These are phyloP conservation scores for Cystoisospora suis DNA, from an alignment of 169 alveolate species.

Conservation along the genomic window DNA sequence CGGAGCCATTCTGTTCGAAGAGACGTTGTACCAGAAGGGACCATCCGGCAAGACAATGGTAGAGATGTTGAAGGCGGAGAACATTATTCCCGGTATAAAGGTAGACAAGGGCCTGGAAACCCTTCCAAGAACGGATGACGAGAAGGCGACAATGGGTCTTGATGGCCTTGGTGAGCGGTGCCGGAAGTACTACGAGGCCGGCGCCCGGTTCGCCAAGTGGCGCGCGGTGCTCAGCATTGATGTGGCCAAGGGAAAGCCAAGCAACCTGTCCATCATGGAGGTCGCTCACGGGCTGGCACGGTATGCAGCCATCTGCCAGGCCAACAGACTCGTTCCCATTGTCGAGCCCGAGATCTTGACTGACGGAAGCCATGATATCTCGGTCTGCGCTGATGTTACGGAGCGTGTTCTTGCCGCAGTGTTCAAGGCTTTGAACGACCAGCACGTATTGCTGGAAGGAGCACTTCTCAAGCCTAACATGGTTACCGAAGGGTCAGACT, in stretches of 20 bases:
- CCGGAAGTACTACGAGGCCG: constrained; percentile 94
- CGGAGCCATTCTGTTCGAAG: constrained; percentile 98
- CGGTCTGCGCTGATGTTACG: constrained; percentile 93
- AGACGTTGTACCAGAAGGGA: constrained; percentile 94
- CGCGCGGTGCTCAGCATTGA: constrained; percentile 97
- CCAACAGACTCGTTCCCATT: constrained; percentile 97
- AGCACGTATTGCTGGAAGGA: constrained; percentile 96
- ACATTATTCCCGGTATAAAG: constrained; percentile 94
- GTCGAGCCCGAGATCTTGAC: constrained; percentile 99
- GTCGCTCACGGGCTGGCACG: constrained; percentile 98
- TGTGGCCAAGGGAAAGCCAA: constrained; percentile 88
- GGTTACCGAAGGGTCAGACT: constrained; percentile 97
- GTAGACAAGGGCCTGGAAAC: constrained; percentile 95
- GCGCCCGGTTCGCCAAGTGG: constrained; percentile 99
- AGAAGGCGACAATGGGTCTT: constrained; percentile 89
- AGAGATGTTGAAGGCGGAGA: constrained; percentile 85
- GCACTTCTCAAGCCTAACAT: constrained; percentile 97
- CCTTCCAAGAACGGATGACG: constrained; percentile 92
- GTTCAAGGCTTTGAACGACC: constrained; percentile 93
- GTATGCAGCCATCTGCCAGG: constrained; percentile 97
- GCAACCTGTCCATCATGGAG: constrained; percentile 91
- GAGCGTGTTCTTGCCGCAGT: constrained; percentile 94
- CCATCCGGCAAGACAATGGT: constrained; percentile 86
- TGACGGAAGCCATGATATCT: constrained; percentile 97
- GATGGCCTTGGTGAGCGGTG: constrained; percentile 97